Conservation (phyloP, 495 filamentous ascomycete genomes). For the Xanthoparmelia taractica region DNA sequence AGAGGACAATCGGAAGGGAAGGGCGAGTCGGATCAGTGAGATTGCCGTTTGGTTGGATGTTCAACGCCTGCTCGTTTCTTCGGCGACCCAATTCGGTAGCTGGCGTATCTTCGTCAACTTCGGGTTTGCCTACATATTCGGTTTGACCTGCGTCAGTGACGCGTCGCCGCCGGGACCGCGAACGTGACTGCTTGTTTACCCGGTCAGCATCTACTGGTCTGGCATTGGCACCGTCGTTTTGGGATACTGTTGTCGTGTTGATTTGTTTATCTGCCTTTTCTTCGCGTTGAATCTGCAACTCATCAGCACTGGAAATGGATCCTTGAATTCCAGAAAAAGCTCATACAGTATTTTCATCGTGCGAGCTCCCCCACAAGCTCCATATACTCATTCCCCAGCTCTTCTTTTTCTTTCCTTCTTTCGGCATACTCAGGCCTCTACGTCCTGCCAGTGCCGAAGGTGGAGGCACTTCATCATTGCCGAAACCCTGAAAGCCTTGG, state of each 20-base stretch:
- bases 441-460: conserved; percentile 74
- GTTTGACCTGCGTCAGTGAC: conserved; percentile 20
- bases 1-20: conserved; percentile 1
- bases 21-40: conserved; percentile 5
- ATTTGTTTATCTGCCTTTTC: conserved; percentile 26
- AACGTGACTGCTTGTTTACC: neutral
- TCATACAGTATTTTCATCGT: conserved; percentile 64
- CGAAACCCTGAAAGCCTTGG: conserved; percentile 59
- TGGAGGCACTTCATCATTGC: conserved; percentile 66
- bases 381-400: conserved; percentile 75
- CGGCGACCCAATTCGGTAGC: conserved; percentile 1
- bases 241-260: conserved; percentile 10
- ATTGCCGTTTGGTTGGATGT: neutral
- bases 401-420: conserved; percentile 49
- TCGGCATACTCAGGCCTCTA: conserved; percentile 44
- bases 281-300: conserved; percentile 23
- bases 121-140: neutral
- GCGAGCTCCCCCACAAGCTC: conserved; percentile 78
- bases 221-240: conserved; percentile 6
- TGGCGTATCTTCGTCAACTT: conserved; percentile 8
- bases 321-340: neutral
- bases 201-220: neutral
- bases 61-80: neutral
- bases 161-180: conserved; percentile 19
- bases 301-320: neutral